These are phyloP conservation scores for Auriscalpium microsporum DNA, from an alignment of 768 basidiomycete species.

Conservation along the genomic window DNA sequence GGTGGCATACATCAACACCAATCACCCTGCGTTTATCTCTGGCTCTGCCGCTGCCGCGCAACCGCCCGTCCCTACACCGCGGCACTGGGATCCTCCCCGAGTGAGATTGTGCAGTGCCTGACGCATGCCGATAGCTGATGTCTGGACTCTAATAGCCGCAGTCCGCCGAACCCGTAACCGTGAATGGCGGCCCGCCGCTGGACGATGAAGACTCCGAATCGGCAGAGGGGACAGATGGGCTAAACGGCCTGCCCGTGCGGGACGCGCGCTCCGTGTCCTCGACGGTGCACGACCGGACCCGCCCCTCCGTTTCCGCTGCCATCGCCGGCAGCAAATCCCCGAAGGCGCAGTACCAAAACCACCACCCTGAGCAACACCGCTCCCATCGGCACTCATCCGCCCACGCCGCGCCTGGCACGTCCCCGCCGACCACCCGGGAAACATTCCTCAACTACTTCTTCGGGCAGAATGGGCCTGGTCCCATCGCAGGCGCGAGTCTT, in stretches of 20 bases:
- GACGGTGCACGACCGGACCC: constrained; percentile 67
- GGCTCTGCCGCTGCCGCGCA: constrained; percentile 61
- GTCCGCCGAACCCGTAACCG: constrained; percentile 42
- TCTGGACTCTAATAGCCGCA: constrained; percentile 37
- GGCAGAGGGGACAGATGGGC: constrained; percentile 45
- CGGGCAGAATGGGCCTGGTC: constrained; percentile 80
- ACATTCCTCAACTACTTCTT: constrained; percentile 98
- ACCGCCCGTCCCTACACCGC: constrained; percentile 32
- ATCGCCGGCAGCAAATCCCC: constrained; percentile 18
- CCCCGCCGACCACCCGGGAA: constrained; percentile 56
- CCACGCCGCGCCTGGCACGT: constrained; percentile 22
- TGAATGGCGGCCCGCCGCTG: constrained; percentile 45
- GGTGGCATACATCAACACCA: constrained; percentile 98
- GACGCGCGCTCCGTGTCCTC: constrained; percentile 68
- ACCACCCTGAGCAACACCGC: constrained; percentile 2
- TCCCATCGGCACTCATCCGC: constrained; percentile 2
- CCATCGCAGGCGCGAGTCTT: constrained; percentile 47
- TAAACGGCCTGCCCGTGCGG: constrained; percentile 43
- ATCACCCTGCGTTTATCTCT: constrained; percentile 90
- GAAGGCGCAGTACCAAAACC: constrained; percentile 12
- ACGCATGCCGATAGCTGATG: not conserved
- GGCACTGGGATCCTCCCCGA: constrained; percentile 39
- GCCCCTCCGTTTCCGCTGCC: constrained; percentile 33
- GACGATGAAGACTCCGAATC: constrained; percentile 64
- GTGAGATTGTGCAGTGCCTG: constrained; percentile 32